These are phyloP conservation scores for Verticillium zaregamsianum DNA, from an alignment of 2,329 filamentous ascomycete genomes.

Conservation along the genomic window DNA sequence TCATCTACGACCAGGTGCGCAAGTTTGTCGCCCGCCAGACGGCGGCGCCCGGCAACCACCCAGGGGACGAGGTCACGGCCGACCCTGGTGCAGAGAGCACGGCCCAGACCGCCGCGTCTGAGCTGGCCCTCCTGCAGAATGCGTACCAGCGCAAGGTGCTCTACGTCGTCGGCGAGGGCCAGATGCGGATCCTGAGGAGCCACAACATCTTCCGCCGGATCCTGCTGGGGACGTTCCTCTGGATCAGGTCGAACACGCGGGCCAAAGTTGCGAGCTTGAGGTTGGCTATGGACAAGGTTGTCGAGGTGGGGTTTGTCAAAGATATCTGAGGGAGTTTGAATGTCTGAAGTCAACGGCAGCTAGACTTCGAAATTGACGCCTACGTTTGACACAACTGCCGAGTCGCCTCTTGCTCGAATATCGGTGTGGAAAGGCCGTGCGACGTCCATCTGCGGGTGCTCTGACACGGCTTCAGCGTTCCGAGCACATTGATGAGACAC, in stretches of 20 bases:
- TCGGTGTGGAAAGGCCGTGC: no score
- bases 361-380: background rate
- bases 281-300: conserved; percentile 54
- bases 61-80: background rate
- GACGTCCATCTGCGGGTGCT: no score
- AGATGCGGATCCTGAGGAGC: conserved; percentile 44
- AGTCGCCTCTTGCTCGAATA: no score
- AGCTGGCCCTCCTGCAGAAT: conserved; percentile 38
- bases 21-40: conserved; percentile 36
- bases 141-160: conserved; percentile 45
- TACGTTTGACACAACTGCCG: no score
- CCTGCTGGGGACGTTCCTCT: conserved; percentile 54
- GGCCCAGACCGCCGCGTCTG: conserved; percentile 22
- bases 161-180: conserved; percentile 59
- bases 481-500: no score
- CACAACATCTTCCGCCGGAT: conserved; percentile 38
- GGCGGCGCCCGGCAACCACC: conserved; percentile 9
- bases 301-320: conserved; percentile 68
- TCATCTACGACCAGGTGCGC: conserved; percentile 57
- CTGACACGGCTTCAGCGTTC: no score
- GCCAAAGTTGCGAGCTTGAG: conserved; percentile 62
- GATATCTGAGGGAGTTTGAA: conserved; percentile 41
- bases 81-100: conserved; percentile 8
- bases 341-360: background rate
- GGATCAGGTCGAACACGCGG: conserved; percentile 61